These are phyloP conservation scores for Fraxinus americana DNA, from an alignment of 257 asterid genomes.

Conservation along the genomic window DNA sequence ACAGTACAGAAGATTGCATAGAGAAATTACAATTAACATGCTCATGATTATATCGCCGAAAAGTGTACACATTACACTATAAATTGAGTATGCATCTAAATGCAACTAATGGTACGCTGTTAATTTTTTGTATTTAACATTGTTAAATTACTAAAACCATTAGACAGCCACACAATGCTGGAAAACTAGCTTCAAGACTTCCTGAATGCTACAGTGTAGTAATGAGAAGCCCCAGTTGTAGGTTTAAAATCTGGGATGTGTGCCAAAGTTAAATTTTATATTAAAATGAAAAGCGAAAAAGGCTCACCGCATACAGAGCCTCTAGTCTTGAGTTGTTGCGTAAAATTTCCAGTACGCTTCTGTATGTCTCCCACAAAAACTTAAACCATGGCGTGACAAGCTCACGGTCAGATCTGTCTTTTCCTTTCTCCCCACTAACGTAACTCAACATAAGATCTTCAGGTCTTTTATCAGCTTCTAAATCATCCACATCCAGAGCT, in stretches of 20 bases:
- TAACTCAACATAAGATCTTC: conserved; percentile 96
- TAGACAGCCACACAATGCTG: neutral
- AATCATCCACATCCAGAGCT: conserved; percentile 86
- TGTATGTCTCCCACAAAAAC: conserved; percentile 87
- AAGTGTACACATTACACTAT: too few species aligned
- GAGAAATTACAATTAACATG: too few species aligned
- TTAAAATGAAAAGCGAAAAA: neutral
- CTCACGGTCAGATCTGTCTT: conserved; percentile 91
- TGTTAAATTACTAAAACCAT: neutral
- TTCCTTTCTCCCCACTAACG: conserved; percentile 98
- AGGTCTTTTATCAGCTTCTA: conserved; percentile 92
- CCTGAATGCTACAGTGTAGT: neutral
- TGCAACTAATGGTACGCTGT: neutral
- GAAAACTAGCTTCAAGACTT: neutral
- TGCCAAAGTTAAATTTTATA: neutral
- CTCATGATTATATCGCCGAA: too few species aligned
- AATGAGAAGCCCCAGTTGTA: neutral
- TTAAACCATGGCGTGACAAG: conserved; percentile 88
- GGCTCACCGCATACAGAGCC: conserved; percentile 66
- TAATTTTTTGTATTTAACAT: too few species aligned
- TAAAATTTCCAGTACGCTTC: conserved; percentile 74
- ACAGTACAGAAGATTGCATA: too few species aligned
- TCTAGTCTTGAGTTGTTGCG: conserved; percentile 81
- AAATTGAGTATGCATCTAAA: too few species aligned
- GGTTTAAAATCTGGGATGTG: neutral